Conservation (phyloP, 306 rosid species). For the Begonia masoniana region DNA sequence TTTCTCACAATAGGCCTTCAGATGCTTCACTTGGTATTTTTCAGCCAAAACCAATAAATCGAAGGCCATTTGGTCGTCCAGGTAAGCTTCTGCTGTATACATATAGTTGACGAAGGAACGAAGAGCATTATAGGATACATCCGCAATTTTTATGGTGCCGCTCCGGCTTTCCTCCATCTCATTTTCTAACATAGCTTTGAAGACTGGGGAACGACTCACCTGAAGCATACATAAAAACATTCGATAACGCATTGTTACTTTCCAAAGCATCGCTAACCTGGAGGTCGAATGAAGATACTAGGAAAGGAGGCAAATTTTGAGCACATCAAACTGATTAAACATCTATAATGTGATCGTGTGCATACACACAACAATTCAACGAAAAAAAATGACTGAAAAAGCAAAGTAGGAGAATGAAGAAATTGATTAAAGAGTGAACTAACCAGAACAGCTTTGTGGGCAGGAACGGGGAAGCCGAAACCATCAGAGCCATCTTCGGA, state of each 20-base stretch:
- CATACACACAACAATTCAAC: too few species aligned
- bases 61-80: slow-evolving; percentile 66
- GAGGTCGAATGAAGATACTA: too few species aligned
- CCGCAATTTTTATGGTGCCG: slow-evolving; percentile 62
- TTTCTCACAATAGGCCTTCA: slow-evolving; percentile 60
- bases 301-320: too few species aligned
- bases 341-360: too few species aligned
- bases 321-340: too few species aligned
- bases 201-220: slow-evolving; percentile 75
- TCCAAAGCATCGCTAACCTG: too few species aligned
- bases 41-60: slow-evolving; percentile 56
- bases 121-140: slow-evolving; percentile 60
- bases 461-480: slow-evolving; percentile 32
- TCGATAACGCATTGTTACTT: not conserved
- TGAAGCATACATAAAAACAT: slow-evolving; percentile 7
- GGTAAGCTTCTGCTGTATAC: slow-evolving; percentile 64
- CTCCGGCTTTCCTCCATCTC: slow-evolving; percentile 81
- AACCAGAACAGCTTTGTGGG: slow-evolving; percentile 77
- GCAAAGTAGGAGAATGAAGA: not conserved
- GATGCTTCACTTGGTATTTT: slow-evolving; percentile 70
- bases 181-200: slow-evolving; percentile 76
- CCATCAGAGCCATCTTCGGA: slow-evolving; percentile 15
- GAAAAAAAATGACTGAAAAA: not conserved
- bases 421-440: slow-evolving; percentile 10
- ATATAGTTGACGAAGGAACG: slow-evolving; percentile 56